Evolutionary conservation across 305 asterid genomes (phyloP), one percentile per base, ranked within the genome.

Genomic region (Vinca major): DNA sequence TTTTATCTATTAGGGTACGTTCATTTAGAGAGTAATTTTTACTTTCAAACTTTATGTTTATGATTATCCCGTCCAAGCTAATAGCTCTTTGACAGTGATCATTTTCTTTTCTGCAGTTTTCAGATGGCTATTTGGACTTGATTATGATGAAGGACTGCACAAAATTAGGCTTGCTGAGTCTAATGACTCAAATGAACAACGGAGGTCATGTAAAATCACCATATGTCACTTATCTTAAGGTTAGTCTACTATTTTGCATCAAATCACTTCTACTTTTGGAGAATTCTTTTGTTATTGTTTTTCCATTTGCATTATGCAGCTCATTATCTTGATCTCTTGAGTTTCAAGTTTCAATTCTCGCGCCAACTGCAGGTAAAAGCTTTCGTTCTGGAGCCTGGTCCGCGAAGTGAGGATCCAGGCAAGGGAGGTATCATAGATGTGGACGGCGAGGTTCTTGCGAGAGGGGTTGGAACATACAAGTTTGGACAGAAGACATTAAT

Each of bases 381-480:
- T 39, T 86, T 93, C 57, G 33, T 84, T 68, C 77, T 91, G 85
- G 90, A 91, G 80, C 96, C 99, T 2, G 97, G 96, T 39, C 54
- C 81, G 43, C 85, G 83, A 63, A 66, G 55, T 2, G 80, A 80
- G 39, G 82, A 87, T 76, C 79, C 88, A 19, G 45, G 53, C 62
- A 89, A 83, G 82, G 92, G 71, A 41, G 99, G 99, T 72, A 88
- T 89, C 47, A 82, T 93, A 45, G 99, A 93, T 58, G 89, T 87
- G 12, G 99, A 93, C 26, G 99, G 99, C 12, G 99, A 93, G 86
- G 96, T 93, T 78, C 77, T 93, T 69, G 97, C 99, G 20, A 82
- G 95, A 71, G 97, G 99, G 51, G 76, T 73, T 71, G 96, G 95
- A 65, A 77, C 87, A 17, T 93, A 87, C 83, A 85, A 83, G 76